A percentile compares a stretch with the other conserved stretches of the same genome.
Conservation (phyloP, 2,329 filamentous ascomycete species). For the Aspergillus fructus region DNA sequence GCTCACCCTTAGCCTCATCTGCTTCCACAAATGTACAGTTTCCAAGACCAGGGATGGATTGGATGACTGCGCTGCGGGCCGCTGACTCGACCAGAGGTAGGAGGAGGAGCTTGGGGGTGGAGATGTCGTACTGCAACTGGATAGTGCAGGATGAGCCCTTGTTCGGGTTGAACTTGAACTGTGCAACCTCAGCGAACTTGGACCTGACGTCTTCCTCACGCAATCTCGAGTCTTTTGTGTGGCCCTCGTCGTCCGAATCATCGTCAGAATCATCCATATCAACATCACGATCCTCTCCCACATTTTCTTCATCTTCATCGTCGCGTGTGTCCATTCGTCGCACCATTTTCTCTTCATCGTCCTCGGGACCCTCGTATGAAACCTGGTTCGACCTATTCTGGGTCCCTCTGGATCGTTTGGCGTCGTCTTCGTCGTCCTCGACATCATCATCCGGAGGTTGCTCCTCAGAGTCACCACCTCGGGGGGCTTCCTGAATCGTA, state of each 20-base stretch:
- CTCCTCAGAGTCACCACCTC: conserved; percentile 50
- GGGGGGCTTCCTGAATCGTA: conserved; percentile 52
- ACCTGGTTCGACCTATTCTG: conserved; percentile 77
- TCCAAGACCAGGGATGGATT: conserved; percentile 77
- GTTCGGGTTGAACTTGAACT: conserved; percentile 76
- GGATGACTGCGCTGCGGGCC: conserved; percentile 75
- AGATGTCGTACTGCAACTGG: conserved; percentile 76
- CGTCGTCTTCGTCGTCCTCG: conserved; percentile 75
- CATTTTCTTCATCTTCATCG: conserved; percentile 56
- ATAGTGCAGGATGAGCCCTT: conserved; percentile 75
- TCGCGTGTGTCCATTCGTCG: conserved; percentile 61
- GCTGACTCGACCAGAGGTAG: conserved; percentile 84
- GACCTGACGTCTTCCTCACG: conserved; percentile 66
- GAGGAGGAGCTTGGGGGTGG: conserved; percentile 87
- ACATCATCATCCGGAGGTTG: conserved; percentile 68
- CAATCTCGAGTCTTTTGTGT: conserved; percentile 43
- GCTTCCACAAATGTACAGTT: conserved; percentile 68
- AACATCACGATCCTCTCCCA: conserved; percentile 41
- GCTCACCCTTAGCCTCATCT: conserved; percentile 51
- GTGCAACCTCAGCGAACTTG: conserved; percentile 65
- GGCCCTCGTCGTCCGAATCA: conserved; percentile 41
- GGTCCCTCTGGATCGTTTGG: conserved; percentile 57
- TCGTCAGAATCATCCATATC: conserved; percentile 37
- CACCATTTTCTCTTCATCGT: conserved; percentile 80
- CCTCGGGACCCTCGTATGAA: conserved; percentile 89